A percentile compares a stretch with the other conserved stretches of the same genome.
Evolutionary conservation across 352 stramenopile species (phyloP).

Genomic region (Pythium phragmiticola): DNA sequence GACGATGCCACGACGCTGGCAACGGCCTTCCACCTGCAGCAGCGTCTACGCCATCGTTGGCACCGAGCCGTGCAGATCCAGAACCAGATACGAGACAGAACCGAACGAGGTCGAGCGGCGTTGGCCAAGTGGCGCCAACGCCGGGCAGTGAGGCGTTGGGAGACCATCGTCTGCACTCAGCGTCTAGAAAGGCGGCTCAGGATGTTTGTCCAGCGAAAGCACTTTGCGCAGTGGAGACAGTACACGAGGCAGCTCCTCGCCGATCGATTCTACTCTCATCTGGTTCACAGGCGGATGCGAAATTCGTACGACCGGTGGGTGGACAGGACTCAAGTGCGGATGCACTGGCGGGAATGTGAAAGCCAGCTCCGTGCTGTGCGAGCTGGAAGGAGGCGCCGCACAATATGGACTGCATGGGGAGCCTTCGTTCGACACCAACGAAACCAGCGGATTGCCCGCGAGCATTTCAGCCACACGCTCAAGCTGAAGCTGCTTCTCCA

Average conservation of each 20-base stretch:
- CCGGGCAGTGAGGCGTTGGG: conserved; percentile 29
- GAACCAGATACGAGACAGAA: neutral
- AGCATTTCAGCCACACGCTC: conserved; percentile 4
- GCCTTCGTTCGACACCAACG: neutral
- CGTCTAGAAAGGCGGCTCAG: conserved; percentile 20
- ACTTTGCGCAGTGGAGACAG: conserved; percentile 36
- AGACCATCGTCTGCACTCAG: neutral
- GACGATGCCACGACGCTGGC: conserved; percentile 5
- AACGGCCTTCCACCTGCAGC: conserved; percentile 1
- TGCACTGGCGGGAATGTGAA: neutral
- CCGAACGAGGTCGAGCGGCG: neutral
- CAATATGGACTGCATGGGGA: conserved; percentile 10
- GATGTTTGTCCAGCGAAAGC: conserved; percentile 39
- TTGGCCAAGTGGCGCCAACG: conserved; percentile 10
- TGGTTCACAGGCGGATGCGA: conserved; percentile 31
- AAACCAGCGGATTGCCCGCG: neutral
- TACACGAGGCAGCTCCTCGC: conserved; percentile 33
- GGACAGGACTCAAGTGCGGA: neutral
- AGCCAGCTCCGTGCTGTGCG: neutral
- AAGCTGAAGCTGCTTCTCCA: neutral
- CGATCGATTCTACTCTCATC: conserved; percentile 33
- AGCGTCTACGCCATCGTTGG: conserved; percentile 17
- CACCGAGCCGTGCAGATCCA: neutral
- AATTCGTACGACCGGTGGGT: neutral
- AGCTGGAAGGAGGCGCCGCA: neutral